phyloP scores from a whole-genome alignment of 768 basidiomycete species.

The Phlebiopsis flavidoalba region DNA sequence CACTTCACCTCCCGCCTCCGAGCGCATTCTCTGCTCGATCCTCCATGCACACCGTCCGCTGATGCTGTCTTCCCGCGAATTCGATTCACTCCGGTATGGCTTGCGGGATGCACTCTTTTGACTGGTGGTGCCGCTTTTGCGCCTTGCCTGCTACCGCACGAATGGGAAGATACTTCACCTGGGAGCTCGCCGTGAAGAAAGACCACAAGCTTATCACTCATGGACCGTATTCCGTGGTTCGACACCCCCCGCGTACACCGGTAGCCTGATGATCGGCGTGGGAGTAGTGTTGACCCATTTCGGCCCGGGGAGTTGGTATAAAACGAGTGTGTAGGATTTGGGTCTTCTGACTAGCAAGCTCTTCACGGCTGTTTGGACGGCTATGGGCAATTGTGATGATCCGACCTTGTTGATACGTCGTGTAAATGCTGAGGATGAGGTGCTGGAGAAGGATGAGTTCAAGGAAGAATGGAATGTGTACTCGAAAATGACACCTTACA shows the following conservation, averaged over 20 bases:
- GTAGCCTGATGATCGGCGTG: neutral
- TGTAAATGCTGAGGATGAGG: neutral
- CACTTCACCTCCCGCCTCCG: neutral
- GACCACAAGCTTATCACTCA: slow-evolving; percentile 22
- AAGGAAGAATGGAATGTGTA: neutral
- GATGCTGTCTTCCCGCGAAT: neutral
- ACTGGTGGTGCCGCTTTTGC: neutral
- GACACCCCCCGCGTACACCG: slow-evolving; percentile 24
- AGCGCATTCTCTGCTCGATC: neutral
- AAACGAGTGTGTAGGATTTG: slow-evolving; percentile 3
- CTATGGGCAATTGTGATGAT: neutral
- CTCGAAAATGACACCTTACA: slow-evolving; percentile 1
- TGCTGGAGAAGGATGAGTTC: neutral
- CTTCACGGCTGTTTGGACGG: neutral
- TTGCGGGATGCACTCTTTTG: slow-evolving; percentile 1
- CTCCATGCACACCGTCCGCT: neutral
- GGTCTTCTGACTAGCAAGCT: neutral
- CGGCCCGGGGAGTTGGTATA: slow-evolving; percentile 5
- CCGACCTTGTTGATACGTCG: neutral
- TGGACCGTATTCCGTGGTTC: slow-evolving; percentile 26
- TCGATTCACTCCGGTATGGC: neutral
- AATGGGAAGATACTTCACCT: slow-evolving; percentile 24
- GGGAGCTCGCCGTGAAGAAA: slow-evolving; percentile 20
- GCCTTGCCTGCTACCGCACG: slow-evolving; percentile 19
- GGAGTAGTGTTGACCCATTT: neutral